Conservation (phyloP, 495 filamentous ascomycete species). For the Penicillium bialowiezense region DNA sequence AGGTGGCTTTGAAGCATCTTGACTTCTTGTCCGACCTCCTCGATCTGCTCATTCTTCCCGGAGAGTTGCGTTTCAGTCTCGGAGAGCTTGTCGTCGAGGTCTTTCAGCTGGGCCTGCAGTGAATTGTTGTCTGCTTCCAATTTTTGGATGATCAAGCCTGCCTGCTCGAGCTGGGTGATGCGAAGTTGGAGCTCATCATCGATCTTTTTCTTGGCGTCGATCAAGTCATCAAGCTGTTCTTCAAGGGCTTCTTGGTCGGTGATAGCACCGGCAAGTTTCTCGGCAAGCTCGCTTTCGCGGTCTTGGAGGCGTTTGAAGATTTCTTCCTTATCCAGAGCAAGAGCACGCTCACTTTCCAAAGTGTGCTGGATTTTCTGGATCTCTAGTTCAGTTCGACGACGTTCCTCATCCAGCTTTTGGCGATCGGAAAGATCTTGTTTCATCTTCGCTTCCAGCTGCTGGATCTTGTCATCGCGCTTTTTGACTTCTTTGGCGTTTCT, state of each 20-base stretch:
- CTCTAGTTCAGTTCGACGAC: constrained; percentile 80
- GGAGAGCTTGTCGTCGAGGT: constrained; percentile 64
- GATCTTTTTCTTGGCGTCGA: constrained; percentile 83
- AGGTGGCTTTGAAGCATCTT: constrained; percentile 92
- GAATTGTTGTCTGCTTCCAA: constrained; percentile 82
- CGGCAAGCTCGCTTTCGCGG: constrained; percentile 81
- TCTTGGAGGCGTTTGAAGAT: constrained; percentile 94
- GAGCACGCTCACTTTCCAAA: constrained; percentile 87
- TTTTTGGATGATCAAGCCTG: constrained; percentile 76
- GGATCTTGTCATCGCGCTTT: constrained; percentile 89
- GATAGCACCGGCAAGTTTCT: constrained; percentile 89
- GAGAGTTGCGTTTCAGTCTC: constrained; percentile 64
- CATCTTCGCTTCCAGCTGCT: constrained; percentile 79
- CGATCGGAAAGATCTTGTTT: constrained; percentile 70
- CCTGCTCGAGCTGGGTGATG: constrained; percentile 83
- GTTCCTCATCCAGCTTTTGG: constrained; percentile 85
- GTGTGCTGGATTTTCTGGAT: constrained; percentile 87
- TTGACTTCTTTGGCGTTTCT: constrained; percentile 88
- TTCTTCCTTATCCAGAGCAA: constrained; percentile 96
- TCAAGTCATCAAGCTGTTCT: constrained; percentile 84
- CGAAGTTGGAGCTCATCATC: constrained; percentile 81
- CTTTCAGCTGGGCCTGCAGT: constrained; percentile 60
- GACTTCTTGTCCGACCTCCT: constrained; percentile 73
- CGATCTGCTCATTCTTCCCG: constrained; percentile 68
- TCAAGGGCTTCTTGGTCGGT: constrained; percentile 94